Conservation (phyloP, 768 basidiomycete genomes). For the Rhodocollybia butyracea region DNA sequence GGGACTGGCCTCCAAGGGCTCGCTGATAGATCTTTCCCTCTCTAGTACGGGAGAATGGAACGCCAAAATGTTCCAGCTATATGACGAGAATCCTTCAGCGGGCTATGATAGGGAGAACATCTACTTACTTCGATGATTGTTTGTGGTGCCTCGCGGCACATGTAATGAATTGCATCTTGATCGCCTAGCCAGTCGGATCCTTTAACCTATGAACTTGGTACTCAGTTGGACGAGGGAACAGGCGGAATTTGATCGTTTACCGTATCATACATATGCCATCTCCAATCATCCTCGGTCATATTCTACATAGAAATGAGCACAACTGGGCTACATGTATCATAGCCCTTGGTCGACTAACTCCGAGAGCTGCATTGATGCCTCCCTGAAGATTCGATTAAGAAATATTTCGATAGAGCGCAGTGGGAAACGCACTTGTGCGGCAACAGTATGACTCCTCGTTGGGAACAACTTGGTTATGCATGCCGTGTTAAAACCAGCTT, state of each 20-base stretch:
- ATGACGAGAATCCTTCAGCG: constrained; percentile 1
- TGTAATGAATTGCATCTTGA: constrained; percentile 99
- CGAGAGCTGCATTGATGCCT: constrained; percentile 96
- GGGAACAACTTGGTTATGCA: constrained; percentile 99
- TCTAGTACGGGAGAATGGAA: constrained; percentile 96
- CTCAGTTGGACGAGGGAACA: constrained; percentile 5
- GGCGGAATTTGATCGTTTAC: constrained; percentile 39
- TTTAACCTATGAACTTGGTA: constrained; percentile 76
- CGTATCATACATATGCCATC: constrained; percentile 98
- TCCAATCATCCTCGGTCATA: constrained; percentile 99
- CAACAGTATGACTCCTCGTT: constrained; percentile 97
- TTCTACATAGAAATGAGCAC: constrained; percentile 48
- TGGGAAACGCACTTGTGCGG: constrained; percentile 71
- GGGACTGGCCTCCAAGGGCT: constrained; percentile 97
- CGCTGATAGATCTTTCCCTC: constrained; percentile 99
- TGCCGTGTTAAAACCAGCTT: constrained; percentile 97
- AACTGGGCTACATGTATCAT: no score
- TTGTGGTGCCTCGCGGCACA: constrained; percentile 95
- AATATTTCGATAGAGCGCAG: background rate
- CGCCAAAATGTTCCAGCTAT: constrained; percentile 98
- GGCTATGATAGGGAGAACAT: background rate
- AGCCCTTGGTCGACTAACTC: constrained; percentile 61
- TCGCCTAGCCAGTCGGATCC: constrained; percentile 99
- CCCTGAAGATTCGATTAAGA: constrained; percentile 47
- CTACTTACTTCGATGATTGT: constrained; percentile 82